phyloP scores from a whole-genome alignment of 2,329 filamentous ascomycete species.

The Tympanopsis confertula region DNA sequence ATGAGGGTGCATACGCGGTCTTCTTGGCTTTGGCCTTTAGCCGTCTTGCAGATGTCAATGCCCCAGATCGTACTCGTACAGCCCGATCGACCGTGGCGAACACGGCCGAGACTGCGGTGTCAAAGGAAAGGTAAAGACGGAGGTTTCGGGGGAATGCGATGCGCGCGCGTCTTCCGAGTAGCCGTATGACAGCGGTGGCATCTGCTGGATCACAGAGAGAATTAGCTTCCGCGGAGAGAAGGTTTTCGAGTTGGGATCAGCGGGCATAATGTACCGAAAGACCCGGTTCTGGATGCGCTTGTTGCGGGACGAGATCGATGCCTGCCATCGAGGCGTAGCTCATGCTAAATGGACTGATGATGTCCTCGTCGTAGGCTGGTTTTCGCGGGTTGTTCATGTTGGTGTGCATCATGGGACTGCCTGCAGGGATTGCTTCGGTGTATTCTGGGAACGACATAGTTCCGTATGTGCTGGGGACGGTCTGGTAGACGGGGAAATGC shows the following conservation, averaged over 20 bases:
- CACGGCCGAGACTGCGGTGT: neutral
- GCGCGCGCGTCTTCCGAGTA: neutral
- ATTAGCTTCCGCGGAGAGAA: too few species aligned
- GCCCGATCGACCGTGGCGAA: neutral
- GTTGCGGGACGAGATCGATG: constrained; percentile 29
- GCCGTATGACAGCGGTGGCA: neutral
- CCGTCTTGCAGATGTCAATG: too few species aligned
- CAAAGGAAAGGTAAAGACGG: neutral
- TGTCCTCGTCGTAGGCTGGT: constrained; percentile 34
- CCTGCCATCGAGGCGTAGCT: constrained; percentile 47
- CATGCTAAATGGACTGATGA: constrained; percentile 46
- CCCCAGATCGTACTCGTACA: too few species aligned
- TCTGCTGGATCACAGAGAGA: too few species aligned
- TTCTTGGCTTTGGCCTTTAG: too few species aligned
- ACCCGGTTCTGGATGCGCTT: neutral
- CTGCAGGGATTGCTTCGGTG: neutral
- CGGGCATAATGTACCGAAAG: neutral
- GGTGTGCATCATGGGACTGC: neutral
- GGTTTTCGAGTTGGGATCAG: too few species aligned
- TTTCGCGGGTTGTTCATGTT: too few species aligned
- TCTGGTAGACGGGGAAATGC: neutral
- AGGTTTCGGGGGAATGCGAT: neutral
- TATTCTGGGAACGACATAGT: neutral
- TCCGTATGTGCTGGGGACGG: neutral
- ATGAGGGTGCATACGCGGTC: too few species aligned